phyloP scores from a whole-genome alignment of 2,329 filamentous ascomycete species.

The Aspergillus sojae region DNA sequence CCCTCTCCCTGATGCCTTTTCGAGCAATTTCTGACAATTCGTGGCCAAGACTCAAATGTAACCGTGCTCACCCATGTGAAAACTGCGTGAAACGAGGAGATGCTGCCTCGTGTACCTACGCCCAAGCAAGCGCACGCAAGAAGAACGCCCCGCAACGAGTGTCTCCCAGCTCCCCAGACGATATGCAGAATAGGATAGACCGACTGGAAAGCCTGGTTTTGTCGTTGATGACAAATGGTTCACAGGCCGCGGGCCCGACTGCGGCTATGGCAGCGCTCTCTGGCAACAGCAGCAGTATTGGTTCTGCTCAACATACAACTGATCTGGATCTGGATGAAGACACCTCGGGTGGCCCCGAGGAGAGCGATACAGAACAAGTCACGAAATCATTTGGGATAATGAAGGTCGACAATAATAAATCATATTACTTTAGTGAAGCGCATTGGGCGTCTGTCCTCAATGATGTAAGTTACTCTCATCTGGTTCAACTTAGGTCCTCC shows the following conservation, averaged over 20 bases:
- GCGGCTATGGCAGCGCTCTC: conserved; percentile 63
- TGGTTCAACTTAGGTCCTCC: neutral
- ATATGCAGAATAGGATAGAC: conserved; percentile 99
- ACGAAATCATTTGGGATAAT: conserved; percentile 78
- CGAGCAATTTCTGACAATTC: conserved; percentile 10
- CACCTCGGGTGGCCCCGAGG: conserved; percentile 60
- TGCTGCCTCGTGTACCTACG: conserved; percentile 81
- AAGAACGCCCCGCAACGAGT: conserved; percentile 64
- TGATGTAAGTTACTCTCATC: conserved; percentile 54
- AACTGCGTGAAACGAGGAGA: conserved; percentile 91
- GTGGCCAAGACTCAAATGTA: conserved; percentile 75
- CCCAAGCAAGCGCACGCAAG: conserved; percentile 67
- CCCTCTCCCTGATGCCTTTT: conserved; percentile 16
- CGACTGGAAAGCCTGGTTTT: conserved; percentile 88
- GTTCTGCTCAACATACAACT: conserved; percentile 40
- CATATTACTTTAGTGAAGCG: conserved; percentile 78
- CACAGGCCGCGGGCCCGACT: conserved; percentile 60
- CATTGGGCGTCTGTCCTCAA: conserved; percentile 80
- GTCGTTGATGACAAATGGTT: conserved; percentile 89
- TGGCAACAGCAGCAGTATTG: conserved; percentile 39
- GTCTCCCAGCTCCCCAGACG: conserved; percentile 71
- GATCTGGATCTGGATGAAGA: conserved; percentile 54
- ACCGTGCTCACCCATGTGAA: conserved; percentile 85
- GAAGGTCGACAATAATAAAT: conserved; percentile 78
- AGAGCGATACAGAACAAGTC: conserved; percentile 71